These are phyloP conservation scores for Globisporangium lucens DNA, from an alignment of 352 stramenopile genomes.

Conservation along the genomic window DNA sequence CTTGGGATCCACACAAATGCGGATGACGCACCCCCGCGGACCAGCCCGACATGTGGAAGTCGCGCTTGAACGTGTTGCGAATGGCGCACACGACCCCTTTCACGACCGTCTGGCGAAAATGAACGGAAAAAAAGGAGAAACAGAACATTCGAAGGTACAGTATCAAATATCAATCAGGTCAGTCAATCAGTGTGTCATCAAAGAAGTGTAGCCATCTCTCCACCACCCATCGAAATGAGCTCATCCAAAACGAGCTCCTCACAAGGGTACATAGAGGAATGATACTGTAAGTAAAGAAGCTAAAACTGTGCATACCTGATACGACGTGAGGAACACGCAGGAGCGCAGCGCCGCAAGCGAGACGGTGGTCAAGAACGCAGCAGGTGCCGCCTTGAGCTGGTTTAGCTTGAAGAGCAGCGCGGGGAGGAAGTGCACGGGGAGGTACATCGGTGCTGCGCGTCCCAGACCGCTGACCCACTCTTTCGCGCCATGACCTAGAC, in stretches of 20 bases:
- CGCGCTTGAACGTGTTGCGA: conserved; percentile 65
- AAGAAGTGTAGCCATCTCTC: conserved; percentile 6
- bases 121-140: background rate
- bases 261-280: background rate
- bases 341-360: conserved; percentile 7
- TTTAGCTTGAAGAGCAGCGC: conserved; percentile 52
- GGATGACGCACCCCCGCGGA: conserved; percentile 40
- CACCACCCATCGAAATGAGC: background rate
- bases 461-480: conserved; percentile 67
- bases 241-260: background rate
- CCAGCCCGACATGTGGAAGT: conserved; percentile 41
- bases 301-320: conserved; percentile 42
- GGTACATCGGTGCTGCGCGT: conserved; percentile 68
- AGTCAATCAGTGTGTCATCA: background rate
- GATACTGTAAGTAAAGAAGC: background rate
- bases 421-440: conserved; percentile 73
- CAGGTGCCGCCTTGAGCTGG: conserved; percentile 3
- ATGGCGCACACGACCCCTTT: conserved; percentile 67
- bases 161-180: background rate
- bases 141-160: background rate
- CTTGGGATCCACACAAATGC: background rate
- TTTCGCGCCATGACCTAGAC: conserved; percentile 67
- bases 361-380: conserved; percentile 2
- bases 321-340: conserved; percentile 29
- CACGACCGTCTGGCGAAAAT: conserved; percentile 39